phyloP scores from a whole-genome alignment of 2,329 filamentous ascomycete species.

The Emericellopsis cladophorae region DNA sequence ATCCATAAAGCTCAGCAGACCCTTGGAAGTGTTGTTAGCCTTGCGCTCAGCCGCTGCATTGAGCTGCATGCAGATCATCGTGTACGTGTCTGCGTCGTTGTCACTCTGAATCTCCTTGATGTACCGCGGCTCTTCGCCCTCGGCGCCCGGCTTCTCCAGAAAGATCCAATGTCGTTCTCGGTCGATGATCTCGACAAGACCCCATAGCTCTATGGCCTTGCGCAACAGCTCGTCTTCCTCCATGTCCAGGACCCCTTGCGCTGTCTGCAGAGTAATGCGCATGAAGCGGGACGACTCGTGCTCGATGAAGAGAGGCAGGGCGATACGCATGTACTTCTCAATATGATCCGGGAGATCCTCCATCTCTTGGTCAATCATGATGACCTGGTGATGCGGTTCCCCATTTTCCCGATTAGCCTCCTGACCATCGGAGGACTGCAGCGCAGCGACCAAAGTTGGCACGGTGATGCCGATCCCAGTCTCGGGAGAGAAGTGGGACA shows the following conservation, averaged over 20 bases:
- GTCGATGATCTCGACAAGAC: slow-evolving; percentile 52
- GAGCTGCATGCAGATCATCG: slow-evolving; percentile 50
- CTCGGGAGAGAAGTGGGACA: slow-evolving; percentile 42
- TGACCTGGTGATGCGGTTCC: slow-evolving; percentile 20
- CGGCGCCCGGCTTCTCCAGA: slow-evolving; percentile 29
- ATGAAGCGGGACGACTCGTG: slow-evolving; percentile 49
- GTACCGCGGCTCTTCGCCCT: slow-evolving; percentile 25
- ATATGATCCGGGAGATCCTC: slow-evolving; percentile 48
- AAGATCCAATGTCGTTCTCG: slow-evolving; percentile 50
- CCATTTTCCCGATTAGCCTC: slow-evolving; percentile 19
- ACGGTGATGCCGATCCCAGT: slow-evolving; percentile 29
- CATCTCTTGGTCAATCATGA: slow-evolving; percentile 48
- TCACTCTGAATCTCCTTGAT: slow-evolving; percentile 36
- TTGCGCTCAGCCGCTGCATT: slow-evolving; percentile 53
- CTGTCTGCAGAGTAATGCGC: slow-evolving; percentile 43
- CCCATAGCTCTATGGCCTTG: slow-evolving; percentile 51
- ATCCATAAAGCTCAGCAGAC: slow-evolving; percentile 47
- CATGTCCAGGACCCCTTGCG: slow-evolving; percentile 29
- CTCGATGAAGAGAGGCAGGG: slow-evolving; percentile 43
- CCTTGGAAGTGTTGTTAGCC: slow-evolving; percentile 45
- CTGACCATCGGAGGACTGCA: slow-evolving; percentile 21
- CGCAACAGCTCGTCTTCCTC: slow-evolving; percentile 41
- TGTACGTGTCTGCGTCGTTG: slow-evolving; percentile 43
- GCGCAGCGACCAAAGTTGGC: slow-evolving; percentile 15
- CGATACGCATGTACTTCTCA: slow-evolving; percentile 46